Conservation (phyloP, 2,329 filamentous ascomycete genomes). For the Orbilia brochopaga region DNA sequence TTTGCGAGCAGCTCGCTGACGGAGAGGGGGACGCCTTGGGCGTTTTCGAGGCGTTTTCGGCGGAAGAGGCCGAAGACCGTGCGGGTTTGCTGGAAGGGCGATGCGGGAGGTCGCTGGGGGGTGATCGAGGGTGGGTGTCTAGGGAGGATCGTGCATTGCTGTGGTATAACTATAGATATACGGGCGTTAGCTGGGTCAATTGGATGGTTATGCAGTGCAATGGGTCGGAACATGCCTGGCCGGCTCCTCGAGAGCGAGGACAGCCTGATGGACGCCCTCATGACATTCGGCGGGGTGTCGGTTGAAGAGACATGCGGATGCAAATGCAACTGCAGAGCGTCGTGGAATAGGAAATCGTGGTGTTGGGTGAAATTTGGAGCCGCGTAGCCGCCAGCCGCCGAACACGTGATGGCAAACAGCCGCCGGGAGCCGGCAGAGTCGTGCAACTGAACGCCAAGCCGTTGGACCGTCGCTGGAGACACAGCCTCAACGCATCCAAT, state of each 20-base stretch:
- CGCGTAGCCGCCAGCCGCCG: no score
- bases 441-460: no score
- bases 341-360: neutral
- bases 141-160: constrained; percentile 9
- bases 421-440: no score
- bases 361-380: no score
- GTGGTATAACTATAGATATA: constrained; percentile 25
- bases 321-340: neutral
- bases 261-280: constrained; percentile 40
- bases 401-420: no score
- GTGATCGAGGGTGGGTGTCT: constrained; percentile 13
- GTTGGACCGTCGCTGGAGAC: no score
- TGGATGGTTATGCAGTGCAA: neutral
- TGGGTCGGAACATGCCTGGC: constrained; percentile 21
- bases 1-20: constrained; percentile 59
- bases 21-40: constrained; percentile 34
- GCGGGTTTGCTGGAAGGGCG: constrained; percentile 20
- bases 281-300: constrained; percentile 31
- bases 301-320: constrained; percentile 1
- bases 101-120: neutral
- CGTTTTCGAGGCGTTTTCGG: constrained; percentile 37
- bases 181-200: constrained; percentile 12
- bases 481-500: no score
- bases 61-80: constrained; percentile 42
- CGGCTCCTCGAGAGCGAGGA: constrained; percentile 46